A percentile compares a stretch with the other conserved stretches of the same genome.
Conservation (phyloP, 345 rosid species). For the Pelargonium nanum region DNA sequence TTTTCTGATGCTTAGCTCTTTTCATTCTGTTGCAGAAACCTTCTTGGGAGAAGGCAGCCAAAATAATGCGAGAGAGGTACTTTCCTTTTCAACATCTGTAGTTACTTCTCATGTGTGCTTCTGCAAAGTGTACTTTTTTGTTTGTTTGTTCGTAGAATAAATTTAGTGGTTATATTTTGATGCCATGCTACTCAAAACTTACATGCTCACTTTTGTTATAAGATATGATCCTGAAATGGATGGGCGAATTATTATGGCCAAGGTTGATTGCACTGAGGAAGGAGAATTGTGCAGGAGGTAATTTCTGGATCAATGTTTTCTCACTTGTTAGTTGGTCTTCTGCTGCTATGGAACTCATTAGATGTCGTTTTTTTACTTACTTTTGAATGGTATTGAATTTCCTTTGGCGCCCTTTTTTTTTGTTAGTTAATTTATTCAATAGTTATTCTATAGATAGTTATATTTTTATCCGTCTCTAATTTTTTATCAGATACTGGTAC, state of each 20-base stretch:
- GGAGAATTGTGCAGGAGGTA: constrained; percentile 85
- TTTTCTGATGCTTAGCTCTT: neutral
- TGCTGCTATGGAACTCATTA: neutral
- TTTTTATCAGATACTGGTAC: too few species aligned
- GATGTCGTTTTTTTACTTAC: neutral
- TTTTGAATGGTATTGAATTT: too few species aligned
- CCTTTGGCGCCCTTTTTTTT: too few species aligned
- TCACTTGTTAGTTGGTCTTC: constrained; percentile 7
- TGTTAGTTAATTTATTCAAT: too few species aligned
- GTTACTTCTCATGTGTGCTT: neutral
- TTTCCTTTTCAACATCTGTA: neutral
- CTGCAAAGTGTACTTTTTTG: neutral
- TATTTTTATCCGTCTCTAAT: too few species aligned
- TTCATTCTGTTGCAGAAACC: constrained; percentile 64
- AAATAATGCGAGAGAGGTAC: constrained; percentile 70
- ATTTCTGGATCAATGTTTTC: constrained; percentile 12
- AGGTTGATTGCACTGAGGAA: constrained; percentile 84
- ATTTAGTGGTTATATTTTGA: constrained; percentile 6
- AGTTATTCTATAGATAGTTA: too few species aligned
- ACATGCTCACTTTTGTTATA: constrained; percentile 9
- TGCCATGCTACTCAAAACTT: constrained; percentile 7
- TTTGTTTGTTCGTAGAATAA: neutral
- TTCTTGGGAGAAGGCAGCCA: constrained; percentile 97
- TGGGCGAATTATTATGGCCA: constrained; percentile 79
- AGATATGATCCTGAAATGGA: constrained; percentile 94